Evolutionary conservation across 805 yeast genomes (phyloP).

Genomic region (Cyberlindnera maritima): DNA sequence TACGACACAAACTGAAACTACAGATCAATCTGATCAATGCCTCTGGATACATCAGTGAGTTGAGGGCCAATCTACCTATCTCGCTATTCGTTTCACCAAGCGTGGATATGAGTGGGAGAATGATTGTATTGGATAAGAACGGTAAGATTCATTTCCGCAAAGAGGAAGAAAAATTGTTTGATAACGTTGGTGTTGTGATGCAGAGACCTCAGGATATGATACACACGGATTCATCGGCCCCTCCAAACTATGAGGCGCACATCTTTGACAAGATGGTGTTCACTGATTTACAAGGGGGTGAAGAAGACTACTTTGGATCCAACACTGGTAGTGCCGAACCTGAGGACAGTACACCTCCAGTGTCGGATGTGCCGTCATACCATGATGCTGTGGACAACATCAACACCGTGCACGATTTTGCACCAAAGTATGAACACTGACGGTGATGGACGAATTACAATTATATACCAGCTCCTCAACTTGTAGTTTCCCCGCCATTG

Average conservation of each 20-base stretch:
- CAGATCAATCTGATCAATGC: constrained; percentile 67
- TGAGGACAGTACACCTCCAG: not conserved
- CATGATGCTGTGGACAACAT: constrained; percentile 60
- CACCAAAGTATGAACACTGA: constrained; percentile 53
- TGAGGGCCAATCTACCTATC: constrained; percentile 83
- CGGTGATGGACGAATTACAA: too few species aligned
- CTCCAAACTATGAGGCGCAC: constrained; percentile 73
- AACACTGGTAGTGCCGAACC: not conserved
- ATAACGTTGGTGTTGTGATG: constrained; percentile 11
- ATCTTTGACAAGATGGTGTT: constrained; percentile 55
- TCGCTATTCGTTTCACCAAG: constrained; percentile 71
- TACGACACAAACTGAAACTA: constrained; percentile 78
- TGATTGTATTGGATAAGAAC: constrained; percentile 35
- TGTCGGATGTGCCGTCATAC: constrained; percentile 75
- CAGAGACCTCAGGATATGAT: constrained; percentile 25
- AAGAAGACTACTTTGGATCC: constrained; percentile 2
- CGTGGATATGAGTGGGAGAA: constrained; percentile 51
- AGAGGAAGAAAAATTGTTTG: constrained; percentile 33
- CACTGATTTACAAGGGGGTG: constrained; percentile 8
- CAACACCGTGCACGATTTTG: constrained; percentile 36
- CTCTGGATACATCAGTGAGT: constrained; percentile 80
- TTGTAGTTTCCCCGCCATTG: too few species aligned
- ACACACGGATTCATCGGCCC: constrained; percentile 53
- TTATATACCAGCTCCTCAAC: too few species aligned
- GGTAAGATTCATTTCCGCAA: constrained; percentile 42